Conservation (phyloP, 345 rosid species). For the Microthlaspi erraticum region DNA sequence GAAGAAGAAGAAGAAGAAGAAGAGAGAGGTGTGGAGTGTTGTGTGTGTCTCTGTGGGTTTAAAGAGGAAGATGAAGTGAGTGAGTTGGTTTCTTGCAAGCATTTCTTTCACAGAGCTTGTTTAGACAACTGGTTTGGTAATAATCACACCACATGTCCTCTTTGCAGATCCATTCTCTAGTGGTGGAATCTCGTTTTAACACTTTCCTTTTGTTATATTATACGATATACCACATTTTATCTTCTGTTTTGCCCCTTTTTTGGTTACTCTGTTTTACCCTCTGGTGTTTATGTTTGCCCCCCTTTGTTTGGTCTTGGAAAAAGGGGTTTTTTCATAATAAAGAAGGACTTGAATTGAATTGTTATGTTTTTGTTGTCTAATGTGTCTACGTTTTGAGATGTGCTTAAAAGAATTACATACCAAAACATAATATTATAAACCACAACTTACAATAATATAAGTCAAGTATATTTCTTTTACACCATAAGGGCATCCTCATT, state of each 20-base stretch:
- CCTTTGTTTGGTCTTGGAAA: neutral
- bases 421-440: too few relatives aligned
- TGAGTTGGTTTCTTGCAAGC: slow-evolving; percentile 78
- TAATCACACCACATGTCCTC: slow-evolving; percentile 68
- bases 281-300: slow-evolving; percentile 34
- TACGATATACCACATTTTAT: slow-evolving; percentile 15
- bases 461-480: too few relatives aligned
- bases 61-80: slow-evolving; percentile 82
- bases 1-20: slow-evolving; percentile 29
- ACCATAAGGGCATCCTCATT: too few relatives aligned
- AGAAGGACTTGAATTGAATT: slow-evolving; percentile 1
- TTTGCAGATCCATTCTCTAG: slow-evolving; percentile 70
- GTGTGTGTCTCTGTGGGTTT: slow-evolving; percentile 79
- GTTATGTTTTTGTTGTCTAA: neutral
- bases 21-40: slow-evolving; percentile 53
- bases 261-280: slow-evolving; percentile 6
- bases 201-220: slow-evolving; percentile 13
- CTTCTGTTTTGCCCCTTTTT: slow-evolving; percentile 24
- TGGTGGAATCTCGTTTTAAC: slow-evolving; percentile 23
- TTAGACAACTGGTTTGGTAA: slow-evolving; percentile 76
- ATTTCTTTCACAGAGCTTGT: slow-evolving; percentile 79
- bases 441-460: too few relatives aligned
- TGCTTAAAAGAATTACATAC: neutral
- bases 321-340: slow-evolving; percentile 38
- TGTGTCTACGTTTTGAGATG: neutral